Conservation (phyloP, 2,329 filamentous ascomycete genomes). For the Apiospora aurea region DNA sequence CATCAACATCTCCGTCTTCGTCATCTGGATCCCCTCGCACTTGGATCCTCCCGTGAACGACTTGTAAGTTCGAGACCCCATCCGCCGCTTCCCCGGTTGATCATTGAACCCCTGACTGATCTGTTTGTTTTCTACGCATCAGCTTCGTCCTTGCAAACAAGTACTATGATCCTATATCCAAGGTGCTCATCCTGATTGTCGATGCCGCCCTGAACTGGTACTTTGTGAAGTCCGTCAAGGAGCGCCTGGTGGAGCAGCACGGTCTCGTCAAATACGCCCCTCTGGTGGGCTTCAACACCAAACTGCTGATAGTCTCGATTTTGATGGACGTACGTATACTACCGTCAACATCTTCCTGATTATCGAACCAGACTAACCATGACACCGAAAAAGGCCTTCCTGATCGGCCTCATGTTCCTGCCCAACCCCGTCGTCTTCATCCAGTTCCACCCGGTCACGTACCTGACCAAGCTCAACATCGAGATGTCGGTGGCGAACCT, state of each 20-base stretch:
- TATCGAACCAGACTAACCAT: slow-evolving; percentile 24
- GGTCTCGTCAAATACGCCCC: slow-evolving; percentile 57
- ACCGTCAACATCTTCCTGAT: too few species aligned
- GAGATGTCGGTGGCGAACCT: slow-evolving; percentile 32
- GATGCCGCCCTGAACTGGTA: slow-evolving; percentile 60
- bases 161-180: slow-evolving; percentile 60
- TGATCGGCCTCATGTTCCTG: slow-evolving; percentile 34
- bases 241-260: slow-evolving; percentile 52
- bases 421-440: slow-evolving; percentile 29
- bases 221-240: slow-evolving; percentile 55
- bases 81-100: not conserved
- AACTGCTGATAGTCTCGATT: slow-evolving; percentile 56
- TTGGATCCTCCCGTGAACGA: slow-evolving; percentile 46
- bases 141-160: slow-evolving; percentile 52
- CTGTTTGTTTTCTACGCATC: too few species aligned
- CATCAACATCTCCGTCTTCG: slow-evolving; percentile 61
- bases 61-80: slow-evolving; percentile 37
- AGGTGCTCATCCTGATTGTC: slow-evolving; percentile 57
- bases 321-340: slow-evolving; percentile 51
- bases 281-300: slow-evolving; percentile 58
- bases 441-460: slow-evolving; percentile 32
- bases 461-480: slow-evolving; percentile 35
- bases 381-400: slow-evolving; percentile 22
- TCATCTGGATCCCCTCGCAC: slow-evolving; percentile 61
- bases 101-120: not conserved